Percentiles rank a stretch among this genome's conserved stretches.
phyloP scores from a whole-genome alignment of 768 basidiomycete genomes.

The Leccinum incarnatum region DNA sequence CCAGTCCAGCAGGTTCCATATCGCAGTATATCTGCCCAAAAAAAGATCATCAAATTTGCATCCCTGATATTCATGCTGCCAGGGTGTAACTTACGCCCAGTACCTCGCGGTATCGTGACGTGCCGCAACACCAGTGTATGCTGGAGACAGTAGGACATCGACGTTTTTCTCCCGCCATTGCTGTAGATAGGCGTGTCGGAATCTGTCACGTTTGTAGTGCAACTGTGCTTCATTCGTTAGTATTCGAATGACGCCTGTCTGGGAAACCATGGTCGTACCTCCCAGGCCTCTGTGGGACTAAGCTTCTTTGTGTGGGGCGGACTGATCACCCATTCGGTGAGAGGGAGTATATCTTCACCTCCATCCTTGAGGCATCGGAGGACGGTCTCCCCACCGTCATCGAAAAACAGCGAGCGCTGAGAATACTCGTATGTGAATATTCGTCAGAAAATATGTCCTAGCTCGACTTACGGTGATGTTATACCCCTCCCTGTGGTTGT shows the following conservation, averaged over 20 bases:
- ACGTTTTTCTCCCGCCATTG: conserved; percentile 39
- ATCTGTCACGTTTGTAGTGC: conserved; percentile 31
- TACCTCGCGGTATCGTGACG: conserved; percentile 38
- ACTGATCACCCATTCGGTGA: conserved; percentile 37
- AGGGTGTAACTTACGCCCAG: conserved; percentile 23
- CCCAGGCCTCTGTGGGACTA: conserved; percentile 26
- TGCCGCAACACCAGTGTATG: conserved; percentile 34
- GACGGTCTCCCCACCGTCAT: conserved; percentile 36
- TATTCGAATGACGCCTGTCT: not conserved
- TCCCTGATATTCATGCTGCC: not conserved
- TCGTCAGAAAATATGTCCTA: too few relatives aligned
- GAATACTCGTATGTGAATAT: not conserved
- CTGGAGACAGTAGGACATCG: conserved; percentile 41
- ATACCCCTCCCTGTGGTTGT: conserved; percentile 34
- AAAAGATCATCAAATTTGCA: not conserved
- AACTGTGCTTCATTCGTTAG: conserved; percentile 19
- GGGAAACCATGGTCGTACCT: conserved; percentile 17
- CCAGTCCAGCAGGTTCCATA: conserved; percentile 46
- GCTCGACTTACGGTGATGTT: conserved; percentile 29
- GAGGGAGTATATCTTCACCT: conserved; percentile 36
- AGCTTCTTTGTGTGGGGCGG: conserved; percentile 26
- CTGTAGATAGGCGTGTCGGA: conserved; percentile 33
- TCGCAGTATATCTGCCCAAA: conserved; percentile 36
- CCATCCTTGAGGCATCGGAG: conserved; percentile 22
- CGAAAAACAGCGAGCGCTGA: conserved; percentile 38